phyloP scores from a whole-genome alignment of 306 rosid species.

The Prunus mume region DNA sequence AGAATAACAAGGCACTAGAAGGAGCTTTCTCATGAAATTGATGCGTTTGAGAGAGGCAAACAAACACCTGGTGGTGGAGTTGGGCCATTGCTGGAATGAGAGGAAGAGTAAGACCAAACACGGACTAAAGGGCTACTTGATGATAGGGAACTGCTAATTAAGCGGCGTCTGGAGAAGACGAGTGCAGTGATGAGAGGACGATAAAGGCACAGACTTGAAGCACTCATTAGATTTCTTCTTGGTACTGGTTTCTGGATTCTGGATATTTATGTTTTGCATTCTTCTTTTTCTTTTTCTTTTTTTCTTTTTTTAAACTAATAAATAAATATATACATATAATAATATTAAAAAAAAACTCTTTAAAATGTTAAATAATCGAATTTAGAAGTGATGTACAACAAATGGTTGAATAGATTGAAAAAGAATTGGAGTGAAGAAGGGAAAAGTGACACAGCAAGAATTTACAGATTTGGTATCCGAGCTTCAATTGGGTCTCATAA shows the following conservation, averaged over 20 bases:
- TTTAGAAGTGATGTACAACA: too few relatives aligned
- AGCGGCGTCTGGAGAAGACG: constrained; percentile 32
- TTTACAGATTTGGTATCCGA: too few relatives aligned
- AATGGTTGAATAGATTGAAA: too few relatives aligned
- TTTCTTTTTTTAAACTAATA: too few relatives aligned
- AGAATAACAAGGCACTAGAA: not conserved
- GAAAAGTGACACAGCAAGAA: too few relatives aligned
- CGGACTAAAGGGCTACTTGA: constrained; percentile 1
- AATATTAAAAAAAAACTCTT: too few relatives aligned
- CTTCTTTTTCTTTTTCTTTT: too few relatives aligned
- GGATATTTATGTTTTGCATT: not conserved
- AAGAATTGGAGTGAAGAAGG: too few relatives aligned
- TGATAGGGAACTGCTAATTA: constrained; percentile 16
- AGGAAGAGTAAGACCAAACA: constrained; percentile 28
- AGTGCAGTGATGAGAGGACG: constrained; percentile 27
- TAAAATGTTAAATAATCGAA: too few relatives aligned
- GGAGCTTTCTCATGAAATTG: not conserved
- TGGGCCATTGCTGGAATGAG: constrained; percentile 21
- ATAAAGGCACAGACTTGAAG: constrained; percentile 16
- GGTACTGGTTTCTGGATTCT: not conserved
- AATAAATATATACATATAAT: too few relatives aligned
- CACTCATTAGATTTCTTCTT: not conserved
- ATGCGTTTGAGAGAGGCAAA: too few relatives aligned
- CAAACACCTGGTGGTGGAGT: constrained; percentile 25
- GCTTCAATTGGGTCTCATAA: too few relatives aligned